Evolutionary conservation across 202 grass and related monocot species (phyloP), one percentile per base, ranked within the genome.

Genomic region (Panicum virgatum): DNA sequence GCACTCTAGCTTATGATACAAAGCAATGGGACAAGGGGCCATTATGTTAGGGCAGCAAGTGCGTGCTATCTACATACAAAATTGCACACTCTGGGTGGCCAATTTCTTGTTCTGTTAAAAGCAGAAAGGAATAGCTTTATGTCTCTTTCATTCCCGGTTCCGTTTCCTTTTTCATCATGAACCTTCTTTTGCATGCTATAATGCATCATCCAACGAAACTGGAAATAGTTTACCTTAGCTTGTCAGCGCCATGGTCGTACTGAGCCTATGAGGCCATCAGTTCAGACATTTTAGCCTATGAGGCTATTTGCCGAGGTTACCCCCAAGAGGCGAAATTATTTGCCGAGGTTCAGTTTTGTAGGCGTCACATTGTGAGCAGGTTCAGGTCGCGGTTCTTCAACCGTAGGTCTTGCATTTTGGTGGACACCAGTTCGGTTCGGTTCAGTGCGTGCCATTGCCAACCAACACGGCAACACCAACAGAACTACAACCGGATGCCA

Each of bases 141-240:
- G 22, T 78, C 29, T 19, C 36, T 72, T 66, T 83, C 66, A 64
- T 23, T 54, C 66, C 54, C 11, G 62, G 79, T 78, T 64, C 46
- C 15, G n/a, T 38, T 73, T 83, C 29, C 53, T 45, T 73, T 75
- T 40, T 70, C 71, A 89, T 85, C 81, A 89, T 80, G 51, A 38
- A 29, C 36, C 76, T 5, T 80, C 76, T 57, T 85, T 81, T 71
- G 54, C 70, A 58, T 84, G 38, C 16, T 26, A 62, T 80, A 27
- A 53, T 63, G 42, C 63, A 80, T 70, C 63, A 63, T 75, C 61
- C 22, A 36, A 22, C 70, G 60, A 52, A 45, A 75, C 7, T 9
- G 53, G 75, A 42, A 25, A 73, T 70, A 8, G 34, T 69, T 56
- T 70, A 12, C 16, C 14, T 84, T 72, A 60, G 61, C 67, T 54